These are phyloP conservation scores for Ophiostoma piceae DNA, from an alignment of 2,329 filamentous ascomycete genomes.

Conservation along the genomic window DNA sequence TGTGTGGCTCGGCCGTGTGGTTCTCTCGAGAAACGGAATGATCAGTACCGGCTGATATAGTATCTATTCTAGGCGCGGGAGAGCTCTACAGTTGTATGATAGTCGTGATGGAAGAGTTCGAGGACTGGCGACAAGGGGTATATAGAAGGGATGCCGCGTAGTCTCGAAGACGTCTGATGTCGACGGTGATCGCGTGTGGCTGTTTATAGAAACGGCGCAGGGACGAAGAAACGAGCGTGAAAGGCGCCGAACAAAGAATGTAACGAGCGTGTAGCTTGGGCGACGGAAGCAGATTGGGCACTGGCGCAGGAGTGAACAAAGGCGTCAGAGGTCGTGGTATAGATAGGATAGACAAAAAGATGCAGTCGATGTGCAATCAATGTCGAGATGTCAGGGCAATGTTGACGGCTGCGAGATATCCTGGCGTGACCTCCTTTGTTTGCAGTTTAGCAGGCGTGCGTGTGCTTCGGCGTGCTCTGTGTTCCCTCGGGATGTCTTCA, in stretches of 20 bases:
- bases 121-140: background rate
- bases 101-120: background rate
- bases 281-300: background rate
- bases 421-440: background rate
- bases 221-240: conserved; percentile 4
- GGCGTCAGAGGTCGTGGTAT: background rate
- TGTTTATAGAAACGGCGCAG: background rate
- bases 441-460: background rate
- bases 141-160: background rate
- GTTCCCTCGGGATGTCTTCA: background rate
- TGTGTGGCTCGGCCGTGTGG: background rate
- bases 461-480: background rate
- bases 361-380: background rate
- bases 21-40: conserved; percentile 16
- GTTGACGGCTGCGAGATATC: background rate
- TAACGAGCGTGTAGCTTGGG: background rate
- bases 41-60: conserved; percentile 18
- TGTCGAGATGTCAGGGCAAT: background rate
- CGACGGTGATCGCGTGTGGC: background rate
- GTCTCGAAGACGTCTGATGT: background rate
- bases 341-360: background rate
- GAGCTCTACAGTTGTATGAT: background rate
- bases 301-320: background rate
- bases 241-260: conserved; percentile 6
- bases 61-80: background rate